Base-by-base conservation (phyloP, 352 stramenopile species). In the Pythium rhizo-oryzae region DNA sequence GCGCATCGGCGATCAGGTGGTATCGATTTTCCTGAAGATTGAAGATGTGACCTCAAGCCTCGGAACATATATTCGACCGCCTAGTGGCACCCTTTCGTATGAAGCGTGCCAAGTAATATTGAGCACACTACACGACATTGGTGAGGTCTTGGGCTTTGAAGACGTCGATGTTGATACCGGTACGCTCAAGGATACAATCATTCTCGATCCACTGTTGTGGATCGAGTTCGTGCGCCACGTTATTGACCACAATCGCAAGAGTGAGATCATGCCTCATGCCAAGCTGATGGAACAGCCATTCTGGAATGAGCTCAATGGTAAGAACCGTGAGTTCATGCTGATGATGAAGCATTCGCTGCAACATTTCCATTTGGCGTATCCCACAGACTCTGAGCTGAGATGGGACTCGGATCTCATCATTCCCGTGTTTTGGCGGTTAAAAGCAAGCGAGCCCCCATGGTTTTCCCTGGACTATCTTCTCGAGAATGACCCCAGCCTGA, bases 321-420 rank as follows among this genome's bases (percentile, higher is more conserved):
- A n/a, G 59, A 25, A 50, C 28, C 11, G 58, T 23, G n/a, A 69
- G 8, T 50, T 54, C 12, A 68, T 63, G 39, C 35, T 71, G 24
- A 49, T 51, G 19, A 51, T 77, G 43, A 77, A 77, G 52, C 35
- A 50, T 39, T 37, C 71, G 11, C 44, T 77, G 2, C 54, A 69
- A 28, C 52, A 52, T 4, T 71, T 67, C 13, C 24, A 67, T 18
- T 28, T 71, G n/a, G 65, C 41, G 16, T 56, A 67, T 39, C 51
- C 62, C 16, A 52, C 30, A 2, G 47, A 41, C 0, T n/a, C n/a
- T n/a, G n/a, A n/a, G 55, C 50, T 11, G 58, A 43, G 13, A 53
- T 61, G 50, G 43, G 70, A 53, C 13, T 72, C 41, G 24, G 71
- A 72, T 30, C 47, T 64, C 6, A 63, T 51, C 24, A 56, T 59